Evolutionary conservation across 2,329 filamentous ascomycete species (phyloP), one percentile per base, ranked within the genome.

Genomic region (Fusarium liriodendri): DNA sequence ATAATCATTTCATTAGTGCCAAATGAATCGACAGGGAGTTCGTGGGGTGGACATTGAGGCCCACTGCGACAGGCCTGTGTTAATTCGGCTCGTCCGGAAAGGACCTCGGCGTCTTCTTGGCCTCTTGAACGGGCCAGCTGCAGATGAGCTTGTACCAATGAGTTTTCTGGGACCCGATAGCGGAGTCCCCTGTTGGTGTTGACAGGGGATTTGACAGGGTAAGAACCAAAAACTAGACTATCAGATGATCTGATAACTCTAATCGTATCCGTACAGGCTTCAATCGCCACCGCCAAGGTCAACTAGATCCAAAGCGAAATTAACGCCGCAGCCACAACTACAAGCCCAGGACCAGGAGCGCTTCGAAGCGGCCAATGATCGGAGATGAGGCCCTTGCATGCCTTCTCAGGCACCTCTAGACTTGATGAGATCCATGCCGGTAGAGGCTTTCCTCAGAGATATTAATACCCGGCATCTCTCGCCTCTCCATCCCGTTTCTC

Each of bases 191-290:
- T 52, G 47, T 3, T 27, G 47, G 25, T 29, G 16, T 52, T 52
- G 25, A 29, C 16, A 29, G 45, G 45, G 45, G 18, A 5, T 11
- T 18, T 52, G 47, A 52, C 47, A 52, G 47, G 47, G 47, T 18
- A 11, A 52, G 47, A 52, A 52, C 25, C 25, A 52, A 52, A 50
- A 38, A 38, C 33, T 22, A 40, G 52, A 45, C 60, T 70, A 70
- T 70, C 67, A 70, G 64, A 70, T 67, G 59, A 70, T 70, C 64
- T 64, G 64, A 70, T 70, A 70, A 70, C 67, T 70, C 47, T 67
- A 67, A 61, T 61, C 35, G 35, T 59, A 59, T 59, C 35, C 33
- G 11, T 13, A 32, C 55, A 37, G 33, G 35, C 55, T 38, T 38
- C 32, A 59, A 40, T 59, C 38, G 40, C 55, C 57, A 47, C 29